A percentile compares a stretch with the other conserved stretches of the same genome.
Conservation (phyloP, 805 yeast genomes). For the Candida methanosorbosa region DNA sequence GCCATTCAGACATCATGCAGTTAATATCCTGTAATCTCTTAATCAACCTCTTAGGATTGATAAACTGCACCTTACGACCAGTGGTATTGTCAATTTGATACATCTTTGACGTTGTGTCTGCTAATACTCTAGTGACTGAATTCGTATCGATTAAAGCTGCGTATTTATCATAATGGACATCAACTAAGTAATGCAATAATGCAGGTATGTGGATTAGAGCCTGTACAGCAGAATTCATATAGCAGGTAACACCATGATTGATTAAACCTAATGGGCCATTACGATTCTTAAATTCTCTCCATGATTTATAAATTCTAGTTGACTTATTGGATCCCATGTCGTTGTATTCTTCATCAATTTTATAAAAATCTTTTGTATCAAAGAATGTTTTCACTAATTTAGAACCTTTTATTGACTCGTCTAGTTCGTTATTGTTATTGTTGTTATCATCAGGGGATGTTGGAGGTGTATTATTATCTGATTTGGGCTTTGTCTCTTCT, state of each 20-base stretch:
- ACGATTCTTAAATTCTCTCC: constrained; percentile 44
- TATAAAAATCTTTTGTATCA: constrained; percentile 38
- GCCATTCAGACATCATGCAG: constrained; percentile 96
- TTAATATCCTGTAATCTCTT: constrained; percentile 72
- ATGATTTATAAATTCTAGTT: constrained; percentile 55
- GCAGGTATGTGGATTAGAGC: constrained; percentile 89
- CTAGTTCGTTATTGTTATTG: neutral
- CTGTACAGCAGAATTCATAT: constrained; percentile 93
- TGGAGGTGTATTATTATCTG: neutral
- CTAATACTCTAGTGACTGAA: constrained; percentile 59
- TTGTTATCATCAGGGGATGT: constrained; percentile 1
- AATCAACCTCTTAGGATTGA: constrained; percentile 72
- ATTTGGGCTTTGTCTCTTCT: neutral
- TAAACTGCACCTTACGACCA: constrained; percentile 32
- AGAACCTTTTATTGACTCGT: neutral
- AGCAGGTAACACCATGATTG: constrained; percentile 94
- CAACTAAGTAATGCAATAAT: constrained; percentile 70
- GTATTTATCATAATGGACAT: constrained; percentile 48
- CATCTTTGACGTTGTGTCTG: constrained; percentile 62
- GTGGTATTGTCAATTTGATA: constrained; percentile 46
- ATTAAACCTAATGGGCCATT: constrained; percentile 67
- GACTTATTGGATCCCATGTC: constrained; percentile 62
- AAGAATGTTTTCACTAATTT: constrained; percentile 10
- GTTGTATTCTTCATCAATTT: constrained; percentile 42
- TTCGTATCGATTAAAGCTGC: constrained; percentile 35